A percentile compares a stretch with the other conserved stretches of the same genome.
phyloP scores from a whole-genome alignment of 2,329 filamentous ascomycete genomes.

The Xylariomycetidae sp. region DNA sequence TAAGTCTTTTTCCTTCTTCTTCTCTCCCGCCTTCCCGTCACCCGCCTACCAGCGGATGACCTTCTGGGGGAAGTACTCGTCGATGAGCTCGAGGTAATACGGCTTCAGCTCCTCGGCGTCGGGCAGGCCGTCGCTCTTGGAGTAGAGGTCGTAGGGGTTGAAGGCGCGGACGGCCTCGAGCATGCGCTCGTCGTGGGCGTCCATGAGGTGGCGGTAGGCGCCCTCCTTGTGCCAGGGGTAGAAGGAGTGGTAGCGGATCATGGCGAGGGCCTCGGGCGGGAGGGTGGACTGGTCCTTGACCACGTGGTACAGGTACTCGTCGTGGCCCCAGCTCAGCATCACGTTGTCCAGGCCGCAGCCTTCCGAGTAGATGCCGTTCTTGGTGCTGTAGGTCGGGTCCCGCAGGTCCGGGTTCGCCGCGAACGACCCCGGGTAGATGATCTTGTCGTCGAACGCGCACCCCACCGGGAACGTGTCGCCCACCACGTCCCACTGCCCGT shows the following conservation, averaged over 20 bases:
- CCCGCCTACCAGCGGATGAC: slow-evolving; percentile 65
- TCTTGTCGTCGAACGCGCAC: slow-evolving; percentile 66
- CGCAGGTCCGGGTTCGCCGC: slow-evolving; percentile 65
- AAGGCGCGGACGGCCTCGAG: slow-evolving; percentile 76
- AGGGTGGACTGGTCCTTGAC: slow-evolving; percentile 76
- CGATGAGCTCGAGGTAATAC: slow-evolving; percentile 68
- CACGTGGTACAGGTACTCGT: slow-evolving; percentile 83
- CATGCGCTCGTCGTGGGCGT: slow-evolving; percentile 73
- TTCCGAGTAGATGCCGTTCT: slow-evolving; percentile 72
- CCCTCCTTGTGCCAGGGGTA: slow-evolving; percentile 85
- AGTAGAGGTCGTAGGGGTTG: slow-evolving; percentile 89
- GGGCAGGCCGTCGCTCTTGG: slow-evolving; percentile 79
- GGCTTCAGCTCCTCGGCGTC: slow-evolving; percentile 72
- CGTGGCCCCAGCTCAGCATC: slow-evolving; percentile 87
- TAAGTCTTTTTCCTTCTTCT: too few species aligned
- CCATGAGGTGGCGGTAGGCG: slow-evolving; percentile 78
- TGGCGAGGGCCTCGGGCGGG: slow-evolving; percentile 76
- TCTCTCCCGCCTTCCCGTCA: too few species aligned
- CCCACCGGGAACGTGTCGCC: slow-evolving; percentile 80
- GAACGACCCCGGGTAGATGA: slow-evolving; percentile 79
- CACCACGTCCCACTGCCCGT: slow-evolving; percentile 90
- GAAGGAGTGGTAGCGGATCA: slow-evolving; percentile 91
- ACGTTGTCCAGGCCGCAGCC: slow-evolving; percentile 81
- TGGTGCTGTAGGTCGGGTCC: slow-evolving; percentile 67
- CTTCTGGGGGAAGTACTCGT: slow-evolving; percentile 66